Percentiles rank a stretch among this genome's conserved stretches.
phyloP scores from a whole-genome alignment of 495 filamentous ascomycete genomes.

The Cercophora newfieldiana region DNA sequence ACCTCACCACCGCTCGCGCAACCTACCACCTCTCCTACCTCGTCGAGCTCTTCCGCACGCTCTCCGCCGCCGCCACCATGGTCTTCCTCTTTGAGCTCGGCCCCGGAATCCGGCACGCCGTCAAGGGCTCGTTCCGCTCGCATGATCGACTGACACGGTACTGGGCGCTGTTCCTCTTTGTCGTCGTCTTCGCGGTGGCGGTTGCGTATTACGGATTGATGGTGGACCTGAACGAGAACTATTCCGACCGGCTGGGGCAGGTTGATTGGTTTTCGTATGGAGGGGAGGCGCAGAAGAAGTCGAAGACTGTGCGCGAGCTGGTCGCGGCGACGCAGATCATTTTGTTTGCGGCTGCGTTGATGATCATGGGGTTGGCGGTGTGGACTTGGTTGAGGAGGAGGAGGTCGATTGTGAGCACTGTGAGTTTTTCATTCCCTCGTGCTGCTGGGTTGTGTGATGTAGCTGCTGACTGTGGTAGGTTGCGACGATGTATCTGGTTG shows the following conservation, averaged over 20 bases:
- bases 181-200: background rate
- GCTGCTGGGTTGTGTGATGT: background rate
- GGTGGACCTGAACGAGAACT: slow-evolving; percentile 2
- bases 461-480: background rate
- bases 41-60: background rate
- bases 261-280: background rate
- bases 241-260: background rate
- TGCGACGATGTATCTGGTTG: background rate
- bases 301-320: background rate
- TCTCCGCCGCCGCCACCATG: slow-evolving; percentile 1
- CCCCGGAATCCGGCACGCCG: background rate
- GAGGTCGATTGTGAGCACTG: background rate
- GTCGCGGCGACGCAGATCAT: slow-evolving; percentile 4
- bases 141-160: background rate
- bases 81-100: slow-evolving; percentile 6
- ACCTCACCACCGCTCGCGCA: background rate
- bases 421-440: background rate
- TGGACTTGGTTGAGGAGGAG: slow-evolving; percentile 6
- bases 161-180: background rate
- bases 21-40: slow-evolving; percentile 1
- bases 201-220: background rate
- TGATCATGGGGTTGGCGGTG: background rate
- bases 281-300: background rate
- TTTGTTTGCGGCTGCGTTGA: slow-evolving; percentile 1
- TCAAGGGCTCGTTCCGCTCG: background rate